Conservation (phyloP, 371 early-diverging fungal species). For the Rhizopus delemar region DNA sequence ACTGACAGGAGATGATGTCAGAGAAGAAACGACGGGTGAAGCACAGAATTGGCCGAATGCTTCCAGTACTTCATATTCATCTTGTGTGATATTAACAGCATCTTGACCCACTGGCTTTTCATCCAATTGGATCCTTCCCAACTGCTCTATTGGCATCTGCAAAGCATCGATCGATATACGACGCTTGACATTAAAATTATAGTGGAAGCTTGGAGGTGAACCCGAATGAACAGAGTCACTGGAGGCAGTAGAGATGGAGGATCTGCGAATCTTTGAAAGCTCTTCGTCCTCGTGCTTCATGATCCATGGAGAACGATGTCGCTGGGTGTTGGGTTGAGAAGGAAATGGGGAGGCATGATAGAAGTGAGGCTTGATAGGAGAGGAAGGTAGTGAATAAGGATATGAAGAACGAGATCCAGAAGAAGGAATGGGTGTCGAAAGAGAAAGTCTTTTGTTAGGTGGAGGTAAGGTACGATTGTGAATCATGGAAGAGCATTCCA, state of each 20-base stretch:
- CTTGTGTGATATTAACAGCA: conserved; percentile 39
- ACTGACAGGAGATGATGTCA: background rate
- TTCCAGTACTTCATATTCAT: conserved; percentile 50
- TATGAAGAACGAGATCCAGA: background rate
- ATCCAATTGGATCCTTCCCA: conserved; percentile 17
- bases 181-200: conserved; percentile 9
- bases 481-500: conserved; percentile 16
- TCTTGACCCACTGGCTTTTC: conserved; percentile 2
- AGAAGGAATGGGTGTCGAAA: background rate
- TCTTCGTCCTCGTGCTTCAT: conserved; percentile 3
- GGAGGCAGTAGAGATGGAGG: conserved; percentile 8
- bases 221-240: conserved; percentile 1
- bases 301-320: conserved; percentile 25
- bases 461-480: conserved; percentile 14
- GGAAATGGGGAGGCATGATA: background rate
- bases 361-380: background rate
- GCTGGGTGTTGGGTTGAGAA: conserved; percentile 4
- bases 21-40: background rate
- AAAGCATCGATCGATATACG: conserved; percentile 30
- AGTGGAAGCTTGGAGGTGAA: conserved; percentile 3
- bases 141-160: conserved; percentile 21
- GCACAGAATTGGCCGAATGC: conserved; percentile 38
- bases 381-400: conserved; percentile 1
- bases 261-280: background rate
- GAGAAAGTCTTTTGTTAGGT: conserved; percentile 6